A percentile compares a stretch with the other conserved stretches of the same genome.
Evolutionary conservation across 495 filamentous ascomycete species (phyloP).

Genomic region (Trypethelium eluteriae): DNA sequence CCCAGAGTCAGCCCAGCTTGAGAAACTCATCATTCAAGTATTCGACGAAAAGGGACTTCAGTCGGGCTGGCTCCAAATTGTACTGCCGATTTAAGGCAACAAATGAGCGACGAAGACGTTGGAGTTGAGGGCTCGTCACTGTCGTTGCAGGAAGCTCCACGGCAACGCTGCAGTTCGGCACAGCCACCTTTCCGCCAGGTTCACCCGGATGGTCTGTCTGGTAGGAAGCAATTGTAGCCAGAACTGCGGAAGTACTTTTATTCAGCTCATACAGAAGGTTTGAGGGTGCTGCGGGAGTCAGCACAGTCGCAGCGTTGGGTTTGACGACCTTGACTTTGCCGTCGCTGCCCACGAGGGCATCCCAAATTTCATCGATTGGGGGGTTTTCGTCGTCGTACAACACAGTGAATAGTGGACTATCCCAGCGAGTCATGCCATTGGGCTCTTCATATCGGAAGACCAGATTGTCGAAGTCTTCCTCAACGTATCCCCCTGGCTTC

Average conservation of each 20-base stretch:
- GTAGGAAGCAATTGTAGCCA: slow-evolving; percentile 65
- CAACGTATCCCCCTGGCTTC: slow-evolving; percentile 34
- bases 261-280: slow-evolving; percentile 83
- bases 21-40: slow-evolving; percentile 62
- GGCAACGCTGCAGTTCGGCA: slow-evolving; percentile 23
- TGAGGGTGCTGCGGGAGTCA: slow-evolving; percentile 59
- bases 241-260: slow-evolving; percentile 71
- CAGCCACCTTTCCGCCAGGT: slow-evolving; percentile 44
- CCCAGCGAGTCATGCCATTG: slow-evolving; percentile 90
- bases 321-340: slow-evolving; percentile 48
- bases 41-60: slow-evolving; percentile 61
- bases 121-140: slow-evolving; percentile 57
- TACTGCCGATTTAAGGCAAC: slow-evolving; percentile 66
- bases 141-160: slow-evolving; percentile 37
- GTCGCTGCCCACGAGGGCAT: slow-evolving; percentile 57
- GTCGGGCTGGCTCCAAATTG: slow-evolving; percentile 47
- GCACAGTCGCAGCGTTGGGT: slow-evolving; percentile 75
- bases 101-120: slow-evolving; percentile 78
- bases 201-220: slow-evolving; percentile 60
- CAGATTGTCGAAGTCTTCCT: slow-evolving; percentile 76
- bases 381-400: slow-evolving; percentile 68
- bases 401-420: slow-evolving; percentile 86
- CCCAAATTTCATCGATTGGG: slow-evolving; percentile 68
- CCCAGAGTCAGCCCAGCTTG: not conserved
- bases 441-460: slow-evolving; percentile 95